These are phyloP conservation scores for Miscanthus lutarioriparius DNA, from an alignment of 176 grass and related monocot genomes.

Conservation along the genomic window DNA sequence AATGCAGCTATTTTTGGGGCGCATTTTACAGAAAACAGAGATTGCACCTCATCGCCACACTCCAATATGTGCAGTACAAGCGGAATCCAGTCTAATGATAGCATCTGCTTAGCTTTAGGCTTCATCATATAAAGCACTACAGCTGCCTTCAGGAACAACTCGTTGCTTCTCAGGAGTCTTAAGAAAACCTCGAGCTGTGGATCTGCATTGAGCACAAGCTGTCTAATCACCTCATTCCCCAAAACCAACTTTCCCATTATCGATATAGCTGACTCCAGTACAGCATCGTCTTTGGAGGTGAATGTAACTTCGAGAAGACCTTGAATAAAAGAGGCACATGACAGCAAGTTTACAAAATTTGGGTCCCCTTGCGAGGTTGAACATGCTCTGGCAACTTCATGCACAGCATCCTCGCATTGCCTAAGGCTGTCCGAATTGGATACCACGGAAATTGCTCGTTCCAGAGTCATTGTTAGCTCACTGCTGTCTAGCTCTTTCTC, in stretches of 20 bases:
- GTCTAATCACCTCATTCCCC: slow-evolving; percentile 74
- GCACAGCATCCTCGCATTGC: slow-evolving; percentile 69
- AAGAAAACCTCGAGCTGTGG: slow-evolving; percentile 96
- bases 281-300: slow-evolving; percentile 87
- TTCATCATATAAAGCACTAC: slow-evolving; percentile 77
- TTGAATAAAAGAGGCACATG: slow-evolving; percentile 76
- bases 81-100: slow-evolving; percentile 90
- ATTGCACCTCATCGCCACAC: slow-evolving; percentile 67
- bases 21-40: slow-evolving; percentile 65
- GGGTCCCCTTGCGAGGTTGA: slow-evolving; percentile 49
- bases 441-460: slow-evolving; percentile 68
- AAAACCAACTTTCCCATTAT: slow-evolving; percentile 70
- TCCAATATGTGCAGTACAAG: slow-evolving; percentile 80
- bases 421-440: slow-evolving; percentile 75
- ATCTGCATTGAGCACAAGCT: slow-evolving; percentile 88
- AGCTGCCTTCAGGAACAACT: slow-evolving; percentile 79
- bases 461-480: slow-evolving; percentile 52
- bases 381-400: slow-evolving; percentile 71
- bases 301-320: slow-evolving; percentile 92
- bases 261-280: slow-evolving; percentile 80
- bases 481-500: slow-evolving; percentile 46
- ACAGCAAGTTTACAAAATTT: slow-evolving; percentile 53
- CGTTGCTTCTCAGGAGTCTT: slow-evolving; percentile 70
- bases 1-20: slow-evolving; percentile 76
- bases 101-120: slow-evolving; percentile 97